phyloP scores from a whole-genome alignment of 2,329 filamentous ascomycete species.

The Fusarium nodosum region DNA sequence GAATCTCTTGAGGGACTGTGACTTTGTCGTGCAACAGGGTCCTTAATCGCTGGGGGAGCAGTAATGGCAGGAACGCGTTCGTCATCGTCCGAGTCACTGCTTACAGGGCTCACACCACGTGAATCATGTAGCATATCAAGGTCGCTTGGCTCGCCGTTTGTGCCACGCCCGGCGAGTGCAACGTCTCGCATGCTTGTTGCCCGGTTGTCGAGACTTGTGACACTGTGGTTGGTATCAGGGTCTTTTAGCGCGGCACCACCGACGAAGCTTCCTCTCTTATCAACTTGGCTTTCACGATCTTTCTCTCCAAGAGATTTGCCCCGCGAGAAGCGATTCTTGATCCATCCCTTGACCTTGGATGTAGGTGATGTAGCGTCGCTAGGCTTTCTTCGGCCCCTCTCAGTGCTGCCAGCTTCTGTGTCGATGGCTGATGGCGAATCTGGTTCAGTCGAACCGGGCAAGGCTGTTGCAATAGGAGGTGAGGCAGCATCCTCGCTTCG shows the following conservation, averaged over 20 bases:
- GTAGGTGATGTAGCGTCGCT: constrained; percentile 52
- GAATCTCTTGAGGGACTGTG: constrained; percentile 69
- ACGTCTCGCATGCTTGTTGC: constrained; percentile 62
- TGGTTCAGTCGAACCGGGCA: constrained; percentile 8
- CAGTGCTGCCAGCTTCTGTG: constrained; percentile 31
- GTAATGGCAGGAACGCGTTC: constrained; percentile 50
- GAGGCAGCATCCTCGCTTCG: constrained; percentile 27
- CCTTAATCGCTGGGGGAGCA: constrained; percentile 56
- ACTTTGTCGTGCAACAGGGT: constrained; percentile 55
- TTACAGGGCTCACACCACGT: constrained; percentile 56
- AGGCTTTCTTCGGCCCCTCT: constrained; percentile 36
- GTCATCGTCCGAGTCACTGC: constrained; percentile 50
- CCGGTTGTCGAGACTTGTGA: constrained; percentile 59
- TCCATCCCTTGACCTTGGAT: constrained; percentile 66
- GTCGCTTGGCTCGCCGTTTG: constrained; percentile 43
- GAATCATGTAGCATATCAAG: constrained; percentile 49
- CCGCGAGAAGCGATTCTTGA: constrained; percentile 66
- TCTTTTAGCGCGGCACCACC: constrained; percentile 64
- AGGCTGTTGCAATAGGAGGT: constrained; percentile 1
- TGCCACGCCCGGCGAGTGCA: constrained; percentile 59
- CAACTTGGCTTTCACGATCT: constrained; percentile 55
- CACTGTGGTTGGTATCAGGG: constrained; percentile 61
- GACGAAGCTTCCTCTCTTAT: constrained; percentile 60
- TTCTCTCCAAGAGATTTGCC: constrained; percentile 58
- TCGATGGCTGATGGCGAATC: constrained; percentile 25